phyloP scores from a whole-genome alignment of 2,329 filamentous ascomycete species.

The Geosmithia morbida region DNA sequence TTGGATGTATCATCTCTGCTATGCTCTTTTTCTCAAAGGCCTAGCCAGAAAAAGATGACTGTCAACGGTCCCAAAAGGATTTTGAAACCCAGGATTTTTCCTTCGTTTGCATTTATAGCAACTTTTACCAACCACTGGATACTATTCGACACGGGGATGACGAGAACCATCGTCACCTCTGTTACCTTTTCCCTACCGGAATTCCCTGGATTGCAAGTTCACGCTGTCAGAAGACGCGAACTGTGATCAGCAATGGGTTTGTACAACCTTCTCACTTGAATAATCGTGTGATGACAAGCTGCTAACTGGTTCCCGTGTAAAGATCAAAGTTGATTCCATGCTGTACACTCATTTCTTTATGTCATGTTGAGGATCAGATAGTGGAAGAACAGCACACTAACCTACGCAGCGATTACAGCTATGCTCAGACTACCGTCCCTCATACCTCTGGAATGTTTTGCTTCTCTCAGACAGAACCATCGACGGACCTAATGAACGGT shows the following conservation, averaged over 20 bases:
- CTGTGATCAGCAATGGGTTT: constrained; percentile 9
- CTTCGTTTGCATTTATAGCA: constrained; percentile 1
- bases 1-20: no score
- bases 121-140: neutral
- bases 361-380: constrained; percentile 15
- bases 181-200: constrained; percentile 1
- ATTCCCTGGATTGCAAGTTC: constrained; percentile 5
- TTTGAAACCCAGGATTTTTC: no score
- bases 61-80: no score
- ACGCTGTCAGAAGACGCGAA: constrained; percentile 5
- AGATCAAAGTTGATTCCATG: constrained; percentile 42
- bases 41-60: no score
- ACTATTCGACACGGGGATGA: neutral
- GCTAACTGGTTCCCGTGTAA: constrained; percentile 15
- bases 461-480: constrained; percentile 45
- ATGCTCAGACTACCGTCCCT: constrained; percentile 34
- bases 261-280: constrained; percentile 10
- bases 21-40: no score
- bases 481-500: constrained; percentile 37
- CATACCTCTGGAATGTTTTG: constrained; percentile 37
- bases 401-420: constrained; percentile 42
- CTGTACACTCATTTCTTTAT: constrained; percentile 9
- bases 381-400: constrained; percentile 43
- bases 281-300: constrained; percentile 4
- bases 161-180: neutral